Base-by-base conservation (phyloP, 1,284 basidiomycete genomes). In the Serendipita sp. region DNA sequence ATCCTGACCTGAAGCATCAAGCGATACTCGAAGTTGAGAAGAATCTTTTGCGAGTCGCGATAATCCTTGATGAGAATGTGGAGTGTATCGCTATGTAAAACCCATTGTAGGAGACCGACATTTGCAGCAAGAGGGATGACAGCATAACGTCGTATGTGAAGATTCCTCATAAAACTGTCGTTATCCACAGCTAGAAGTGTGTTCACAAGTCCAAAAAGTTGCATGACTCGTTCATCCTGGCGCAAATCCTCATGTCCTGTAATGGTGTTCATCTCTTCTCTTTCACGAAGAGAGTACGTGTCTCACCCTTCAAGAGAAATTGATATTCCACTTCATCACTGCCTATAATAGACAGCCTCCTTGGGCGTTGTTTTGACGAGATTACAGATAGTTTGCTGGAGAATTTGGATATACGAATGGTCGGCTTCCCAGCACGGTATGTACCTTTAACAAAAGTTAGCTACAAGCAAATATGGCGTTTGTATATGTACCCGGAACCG, bases 141-240 rank as follows among this genome's bases (percentile, higher is more conserved):
- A 8, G 93, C 86, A 76, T 85, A 99, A 62, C 87, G 83, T 71
- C 95, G 94, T 63, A 99, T 96, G 71, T 93, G 92, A 58, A 99
- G 79, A 66, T 94, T 90, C 34, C 96, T 82, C 78, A 97, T 97
- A 82, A 97, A 98, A 71, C 90, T 93, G 71, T 92, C 86, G 26
- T 93, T 89, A 71, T 99, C 95, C 49, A 92, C 87, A 13, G 90
- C 88, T 17, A 99, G 83, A 0, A 99, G 77, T 1, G 92, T 97
- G 74, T 99, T 99, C 72, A 99, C 91, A 61, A 99, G 83, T 64
- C 95, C 91, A 74, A 99, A 99, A 10, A 99, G 80, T 73, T 99
- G 96, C 96, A 99, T 99, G 65, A 99, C 96, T 66, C 96, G 84
- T 72, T 99, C 96, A 73, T 99, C 96, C 75, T 99, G 96, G 61